A percentile compares a stretch with the other conserved stretches of the same genome.
These are phyloP conservation scores for Psilocybe azurescens DNA, from an alignment of 768 basidiomycete species.

Conservation along the genomic window DNA sequence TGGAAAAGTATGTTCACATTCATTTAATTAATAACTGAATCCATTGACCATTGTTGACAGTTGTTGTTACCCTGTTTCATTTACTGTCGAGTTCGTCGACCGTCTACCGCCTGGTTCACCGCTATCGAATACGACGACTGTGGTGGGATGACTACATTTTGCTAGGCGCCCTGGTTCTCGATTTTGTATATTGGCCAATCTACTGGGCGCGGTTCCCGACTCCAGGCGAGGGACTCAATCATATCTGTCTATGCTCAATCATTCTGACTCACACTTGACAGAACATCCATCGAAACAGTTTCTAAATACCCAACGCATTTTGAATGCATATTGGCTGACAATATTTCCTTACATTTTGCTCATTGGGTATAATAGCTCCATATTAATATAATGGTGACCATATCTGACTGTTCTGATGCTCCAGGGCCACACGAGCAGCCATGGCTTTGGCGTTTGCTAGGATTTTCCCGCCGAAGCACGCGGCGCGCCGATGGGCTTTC, in stretches of 20 bases:
- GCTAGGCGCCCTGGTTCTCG: neutral
- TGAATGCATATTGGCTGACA: too few species aligned
- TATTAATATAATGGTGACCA: too few species aligned
- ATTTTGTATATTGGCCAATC: neutral
- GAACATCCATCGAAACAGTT: too few species aligned
- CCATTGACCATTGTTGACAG: neutral
- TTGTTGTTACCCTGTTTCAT: neutral
- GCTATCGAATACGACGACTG: neutral
- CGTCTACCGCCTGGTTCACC: slow-evolving; percentile 4
- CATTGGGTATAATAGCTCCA: too few species aligned
- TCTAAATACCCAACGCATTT: too few species aligned
- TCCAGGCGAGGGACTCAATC: neutral
- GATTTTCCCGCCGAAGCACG: too few species aligned
- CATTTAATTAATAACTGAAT: neutral
- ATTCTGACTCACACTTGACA: too few species aligned
- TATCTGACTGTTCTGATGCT: too few species aligned
- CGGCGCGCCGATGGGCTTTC: too few species aligned
- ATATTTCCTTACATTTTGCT: too few species aligned
- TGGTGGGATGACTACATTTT: slow-evolving; percentile 7
- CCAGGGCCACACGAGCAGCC: too few species aligned
- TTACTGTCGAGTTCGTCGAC: neutral
- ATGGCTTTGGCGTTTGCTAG: too few species aligned
- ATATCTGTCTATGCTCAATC: neutral
- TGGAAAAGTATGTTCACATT: slow-evolving; percentile 6
- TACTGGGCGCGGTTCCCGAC: neutral